phyloP scores from a whole-genome alignment of 2,329 filamentous ascomycete genomes.

The Elsinoe batatas region DNA sequence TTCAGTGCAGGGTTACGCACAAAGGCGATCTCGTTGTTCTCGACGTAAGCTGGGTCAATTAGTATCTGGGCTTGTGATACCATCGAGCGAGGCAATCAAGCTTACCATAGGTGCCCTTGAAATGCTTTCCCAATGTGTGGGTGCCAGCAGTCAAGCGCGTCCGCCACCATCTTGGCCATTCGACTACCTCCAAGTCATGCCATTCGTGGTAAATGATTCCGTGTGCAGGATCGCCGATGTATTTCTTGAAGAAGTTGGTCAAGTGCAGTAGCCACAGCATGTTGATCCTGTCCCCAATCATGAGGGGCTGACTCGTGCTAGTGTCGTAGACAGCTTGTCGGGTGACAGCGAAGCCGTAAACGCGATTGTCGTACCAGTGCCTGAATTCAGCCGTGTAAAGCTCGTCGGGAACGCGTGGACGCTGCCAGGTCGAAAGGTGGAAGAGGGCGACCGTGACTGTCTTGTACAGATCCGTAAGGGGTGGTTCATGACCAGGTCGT shows the following conservation, averaged over 20 bases:
- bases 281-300: constrained; percentile 33
- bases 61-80: neutral
- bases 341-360: constrained; percentile 33
- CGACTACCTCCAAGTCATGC: neutral
- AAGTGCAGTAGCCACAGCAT: constrained; percentile 38
- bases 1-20: constrained; percentile 19
- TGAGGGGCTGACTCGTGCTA: constrained; percentile 30
- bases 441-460: constrained; percentile 25
- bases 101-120: constrained; percentile 43
- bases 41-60: constrained; percentile 27
- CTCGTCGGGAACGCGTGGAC: neutral
- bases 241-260: constrained; percentile 45
- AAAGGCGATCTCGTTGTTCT: constrained; percentile 21
- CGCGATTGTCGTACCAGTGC: neutral
- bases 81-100: too few species aligned
- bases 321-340: constrained; percentile 38
- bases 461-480: constrained; percentile 16
- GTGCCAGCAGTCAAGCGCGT: constrained; percentile 27
- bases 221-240: constrained; percentile 35
- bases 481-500: neutral
- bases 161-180: constrained; percentile 26
- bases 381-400: neutral
- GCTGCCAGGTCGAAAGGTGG: constrained; percentile 15
- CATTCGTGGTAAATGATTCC: neutral
- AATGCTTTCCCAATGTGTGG: constrained; percentile 32